These are phyloP conservation scores for Yarrowia bubula DNA, from an alignment of 805 yeast genomes.

Conservation along the genomic window DNA sequence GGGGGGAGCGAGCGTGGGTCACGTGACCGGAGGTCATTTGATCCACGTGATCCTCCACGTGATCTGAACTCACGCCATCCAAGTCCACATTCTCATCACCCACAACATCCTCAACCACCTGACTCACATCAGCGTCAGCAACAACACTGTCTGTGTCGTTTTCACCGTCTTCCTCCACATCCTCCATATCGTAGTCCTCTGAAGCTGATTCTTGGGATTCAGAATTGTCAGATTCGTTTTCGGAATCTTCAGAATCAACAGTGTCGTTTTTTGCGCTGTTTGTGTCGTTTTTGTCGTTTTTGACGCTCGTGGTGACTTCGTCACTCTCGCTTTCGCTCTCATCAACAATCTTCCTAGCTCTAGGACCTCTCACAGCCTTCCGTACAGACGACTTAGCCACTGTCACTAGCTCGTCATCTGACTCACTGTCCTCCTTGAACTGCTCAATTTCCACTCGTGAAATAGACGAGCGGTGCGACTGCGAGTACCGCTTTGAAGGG, in stretches of 20 bases:
- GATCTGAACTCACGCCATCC: too few relatives aligned
- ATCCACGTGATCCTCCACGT: background rate
- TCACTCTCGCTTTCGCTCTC: too few relatives aligned
- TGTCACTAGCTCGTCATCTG: background rate
- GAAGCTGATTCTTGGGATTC: background rate
- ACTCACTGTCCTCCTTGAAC: background rate
- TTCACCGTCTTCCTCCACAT: background rate
- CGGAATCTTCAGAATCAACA: background rate
- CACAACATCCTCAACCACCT: background rate
- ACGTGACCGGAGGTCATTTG: background rate
- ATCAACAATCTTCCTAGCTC: background rate
- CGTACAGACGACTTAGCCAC: background rate
- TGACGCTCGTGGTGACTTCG: background rate
- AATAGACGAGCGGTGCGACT: background rate
- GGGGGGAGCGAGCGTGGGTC: background rate
- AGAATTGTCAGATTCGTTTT: too few relatives aligned
- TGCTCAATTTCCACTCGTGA: conserved; percentile 9
- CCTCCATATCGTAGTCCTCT: background rate
- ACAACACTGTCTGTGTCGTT: background rate
- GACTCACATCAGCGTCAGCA: background rate
- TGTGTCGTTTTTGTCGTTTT: background rate
- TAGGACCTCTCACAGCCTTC: background rate
- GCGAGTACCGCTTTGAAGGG: conserved; percentile 18
- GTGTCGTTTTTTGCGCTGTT: background rate
- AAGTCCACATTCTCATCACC: background rate